A percentile compares a stretch with the other conserved stretches of the same genome.
Conservation (phyloP, 202 grass and related monocot genomes). For the Saccharum hybrid region DNA sequence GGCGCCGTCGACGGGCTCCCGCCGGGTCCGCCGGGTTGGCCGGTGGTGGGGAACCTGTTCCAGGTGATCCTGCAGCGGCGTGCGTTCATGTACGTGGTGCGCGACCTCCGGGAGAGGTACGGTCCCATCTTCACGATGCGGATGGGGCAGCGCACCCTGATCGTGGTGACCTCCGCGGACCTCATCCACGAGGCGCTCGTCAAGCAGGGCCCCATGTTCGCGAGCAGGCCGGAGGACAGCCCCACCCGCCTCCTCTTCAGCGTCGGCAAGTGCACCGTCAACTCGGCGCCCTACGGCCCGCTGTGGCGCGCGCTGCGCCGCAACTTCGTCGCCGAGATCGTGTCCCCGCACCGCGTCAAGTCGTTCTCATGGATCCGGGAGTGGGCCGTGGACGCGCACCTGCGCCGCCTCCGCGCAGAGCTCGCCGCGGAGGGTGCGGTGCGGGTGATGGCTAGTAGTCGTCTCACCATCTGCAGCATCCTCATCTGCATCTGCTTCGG, state of each 20-base stretch:
- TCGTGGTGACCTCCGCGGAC: constrained; percentile 73
- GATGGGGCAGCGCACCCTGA: constrained; percentile 85
- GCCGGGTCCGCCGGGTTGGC: constrained; percentile 80
- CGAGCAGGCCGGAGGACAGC: constrained; percentile 76
- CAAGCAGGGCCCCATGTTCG: constrained; percentile 73
- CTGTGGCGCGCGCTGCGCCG: constrained; percentile 89
- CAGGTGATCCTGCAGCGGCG: constrained; percentile 87
- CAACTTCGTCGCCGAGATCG: constrained; percentile 91
- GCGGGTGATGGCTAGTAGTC: constrained; percentile 62
- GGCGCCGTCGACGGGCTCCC: constrained; percentile 59
- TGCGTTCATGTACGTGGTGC: constrained; percentile 90
- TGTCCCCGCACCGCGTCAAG: constrained; percentile 67
- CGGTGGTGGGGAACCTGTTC: constrained; percentile 91
- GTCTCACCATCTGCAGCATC: constrained; percentile 93
- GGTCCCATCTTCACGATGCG: constrained; percentile 98
- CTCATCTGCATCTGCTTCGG: constrained; percentile 95
- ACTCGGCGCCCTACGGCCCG: constrained; percentile 82
- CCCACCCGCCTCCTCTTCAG: constrained; percentile 88
- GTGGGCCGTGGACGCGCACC: constrained; percentile 73
- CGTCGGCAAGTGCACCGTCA: constrained; percentile 87
- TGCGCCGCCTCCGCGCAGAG: constrained; percentile 69
- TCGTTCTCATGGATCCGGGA: constrained; percentile 84
- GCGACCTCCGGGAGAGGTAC: constrained; percentile 74
- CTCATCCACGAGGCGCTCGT: constrained; percentile 95
- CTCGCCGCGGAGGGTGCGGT: constrained; percentile 38